A percentile compares a stretch with the other conserved stretches of the same genome.
phyloP scores from a whole-genome alignment of 352 stramenopile genomes.

The Blastocystis sp. region DNA sequence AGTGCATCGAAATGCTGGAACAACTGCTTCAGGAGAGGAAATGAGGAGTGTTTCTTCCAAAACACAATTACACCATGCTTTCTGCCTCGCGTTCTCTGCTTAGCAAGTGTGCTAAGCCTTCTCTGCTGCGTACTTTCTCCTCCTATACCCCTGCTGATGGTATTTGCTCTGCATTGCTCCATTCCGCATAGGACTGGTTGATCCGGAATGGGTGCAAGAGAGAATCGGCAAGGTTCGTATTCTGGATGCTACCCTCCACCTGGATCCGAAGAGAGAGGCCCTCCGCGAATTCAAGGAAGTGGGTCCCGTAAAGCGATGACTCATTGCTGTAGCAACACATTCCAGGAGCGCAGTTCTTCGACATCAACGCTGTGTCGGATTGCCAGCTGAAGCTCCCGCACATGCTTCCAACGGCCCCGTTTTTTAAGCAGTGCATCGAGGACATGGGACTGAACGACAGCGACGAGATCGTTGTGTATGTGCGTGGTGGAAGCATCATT shows the following conservation, averaged over 20 bases:
- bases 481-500: background rate
- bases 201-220: constrained; percentile 67
- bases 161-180: background rate
- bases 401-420: constrained; percentile 64
- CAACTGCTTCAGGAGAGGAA: background rate
- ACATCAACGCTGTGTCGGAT: constrained; percentile 65
- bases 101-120: constrained; percentile 4
- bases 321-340: constrained; percentile 38
- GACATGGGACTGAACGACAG: constrained; percentile 64
- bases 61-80: constrained; percentile 24
- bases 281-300: constrained; percentile 60
- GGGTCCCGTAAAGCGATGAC: background rate
- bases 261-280: constrained; percentile 56
- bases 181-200: constrained; percentile 44
- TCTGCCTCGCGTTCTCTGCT: background rate
- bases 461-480: constrained; percentile 65
- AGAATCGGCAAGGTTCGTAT: constrained; percentile 51
- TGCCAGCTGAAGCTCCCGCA: constrained; percentile 43
- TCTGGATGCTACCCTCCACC: constrained; percentile 60
- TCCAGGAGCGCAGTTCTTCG: constrained; percentile 67
- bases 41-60: constrained; percentile 33
- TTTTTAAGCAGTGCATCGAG: constrained; percentile 68
- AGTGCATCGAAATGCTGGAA: constrained; percentile 25
- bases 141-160: constrained; percentile 66
- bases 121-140: constrained; percentile 29